Evolutionary conservation across 2,329 filamentous ascomycete genomes (phyloP), one percentile per base, ranked within the genome.

Genomic region (Parasarocladium wereldwijsianum): DNA sequence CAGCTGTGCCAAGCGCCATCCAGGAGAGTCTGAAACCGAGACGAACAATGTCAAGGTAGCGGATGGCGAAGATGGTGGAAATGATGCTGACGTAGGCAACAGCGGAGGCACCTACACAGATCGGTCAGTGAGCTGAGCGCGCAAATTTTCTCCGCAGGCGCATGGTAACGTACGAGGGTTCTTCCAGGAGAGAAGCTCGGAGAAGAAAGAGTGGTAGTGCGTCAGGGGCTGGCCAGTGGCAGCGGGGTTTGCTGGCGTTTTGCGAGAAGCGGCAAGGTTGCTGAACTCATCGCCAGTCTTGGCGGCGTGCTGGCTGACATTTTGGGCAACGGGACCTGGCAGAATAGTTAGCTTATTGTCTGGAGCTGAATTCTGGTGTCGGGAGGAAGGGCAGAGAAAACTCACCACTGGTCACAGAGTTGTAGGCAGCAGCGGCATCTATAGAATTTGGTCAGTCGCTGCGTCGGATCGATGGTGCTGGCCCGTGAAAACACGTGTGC

Each of bases 141-240:
- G 26, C 16, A 19, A 12, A 4, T 28, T 5, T 19, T 17, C 8
- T 7, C 23, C 10, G 12, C 23, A 7, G 8, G 8, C 7, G 12
- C 8, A 17, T 13, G 7, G 17, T 17, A 16, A 60, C 66, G 46
- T 61, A 73, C 71, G 66, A 47, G 71, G 71, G 49, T 76, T 73
- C 47, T 75, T 64, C 71, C 75, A 79, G 40, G 73, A 77, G 37
- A 80, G 58, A 34, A 80, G 62, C 50, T 76, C 70, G 29, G 65
- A 67, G 54, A 80, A 79, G 55, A 78, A 70, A 11, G 72, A 78
- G 57, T 79, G 73, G 50, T 78, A 80, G 52, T 76, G 70, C 35
- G 71, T 77, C 45, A 77, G 52, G 29, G 66, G 65, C 51, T 76
- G 70, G 43, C 68, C 70, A 26, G 67, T 73, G 37, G 66, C 68